phyloP scores from a whole-genome alignment of 441 rosid species.

The Geranium incanum region DNA sequence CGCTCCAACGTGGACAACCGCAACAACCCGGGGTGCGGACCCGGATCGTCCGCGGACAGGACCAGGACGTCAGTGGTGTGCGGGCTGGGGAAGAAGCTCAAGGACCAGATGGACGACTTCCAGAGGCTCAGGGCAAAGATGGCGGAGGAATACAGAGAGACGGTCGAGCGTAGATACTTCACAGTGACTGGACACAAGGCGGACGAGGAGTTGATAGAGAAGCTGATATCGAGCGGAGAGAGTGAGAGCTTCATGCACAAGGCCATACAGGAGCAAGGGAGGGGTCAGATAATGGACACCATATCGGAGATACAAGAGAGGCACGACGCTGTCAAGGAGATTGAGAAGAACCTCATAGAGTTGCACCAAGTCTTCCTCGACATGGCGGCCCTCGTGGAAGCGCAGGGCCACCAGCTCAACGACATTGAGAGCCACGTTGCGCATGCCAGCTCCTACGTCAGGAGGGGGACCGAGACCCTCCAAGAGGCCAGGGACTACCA shows the following conservation, averaged over 20 bases:
- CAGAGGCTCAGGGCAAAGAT: constrained; percentile 56
- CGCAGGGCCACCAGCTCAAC: constrained; percentile 78
- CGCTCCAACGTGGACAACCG: constrained; percentile 61
- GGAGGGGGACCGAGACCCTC: constrained; percentile 71
- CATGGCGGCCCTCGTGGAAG: constrained; percentile 85
- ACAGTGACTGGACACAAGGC: constrained; percentile 71
- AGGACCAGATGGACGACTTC: constrained; percentile 74
- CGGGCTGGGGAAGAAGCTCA: constrained; percentile 75
- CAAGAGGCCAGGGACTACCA: constrained; percentile 69
- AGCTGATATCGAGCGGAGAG: constrained; percentile 72
- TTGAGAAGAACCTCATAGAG: constrained; percentile 73
- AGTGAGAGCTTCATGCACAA: constrained; percentile 77
- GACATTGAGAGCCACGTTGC: constrained; percentile 87
- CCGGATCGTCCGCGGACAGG: constrained; percentile 74
- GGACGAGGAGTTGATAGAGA: constrained; percentile 64
- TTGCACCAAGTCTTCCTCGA: constrained; percentile 84
- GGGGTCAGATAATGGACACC: constrained; percentile 71
- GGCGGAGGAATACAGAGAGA: constrained; percentile 61
- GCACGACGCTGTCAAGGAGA: constrained; percentile 80
- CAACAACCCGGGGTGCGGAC: constrained; percentile 67
- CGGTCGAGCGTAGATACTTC: constrained; percentile 70
- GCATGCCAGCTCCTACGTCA: constrained; percentile 74
- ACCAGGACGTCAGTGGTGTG: constrained; percentile 74
- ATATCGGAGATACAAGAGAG: constrained; percentile 89
- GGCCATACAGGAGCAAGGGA: constrained; percentile 91